Evolutionary conservation across 257 asterid genomes (phyloP).

Genomic region (Lycium barbarum): DNA sequence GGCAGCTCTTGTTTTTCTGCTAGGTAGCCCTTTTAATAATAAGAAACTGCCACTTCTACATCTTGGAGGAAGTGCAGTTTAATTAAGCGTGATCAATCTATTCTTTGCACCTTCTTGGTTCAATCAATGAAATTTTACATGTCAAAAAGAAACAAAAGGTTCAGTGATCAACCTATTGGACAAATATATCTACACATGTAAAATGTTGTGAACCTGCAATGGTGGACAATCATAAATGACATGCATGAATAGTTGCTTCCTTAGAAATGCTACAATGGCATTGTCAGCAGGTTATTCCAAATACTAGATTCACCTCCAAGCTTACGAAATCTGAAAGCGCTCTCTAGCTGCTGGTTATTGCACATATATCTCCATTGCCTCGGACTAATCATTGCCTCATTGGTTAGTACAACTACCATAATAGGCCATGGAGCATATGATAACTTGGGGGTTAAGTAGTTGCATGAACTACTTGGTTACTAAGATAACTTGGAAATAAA

Average conservation of each 20-base stretch:
- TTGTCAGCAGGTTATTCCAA: not conserved
- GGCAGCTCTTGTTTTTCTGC: not conserved
- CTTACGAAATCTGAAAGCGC: not conserved
- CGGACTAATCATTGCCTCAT: conserved; percentile 20
- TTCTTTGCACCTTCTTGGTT: not conserved
- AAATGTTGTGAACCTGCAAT: conserved; percentile 7
- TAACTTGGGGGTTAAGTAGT: conserved; percentile 15
- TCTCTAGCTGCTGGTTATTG: not conserved
- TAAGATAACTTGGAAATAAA: conserved; percentile 21
- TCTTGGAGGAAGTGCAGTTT: conserved; percentile 25
- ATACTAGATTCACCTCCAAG: conserved; percentile 18
- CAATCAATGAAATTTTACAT: not conserved
- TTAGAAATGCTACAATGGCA: conserved; percentile 16
- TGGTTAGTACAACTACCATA: not conserved
- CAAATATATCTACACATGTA: not conserved
- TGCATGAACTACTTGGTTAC: conserved; percentile 9
- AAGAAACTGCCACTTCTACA: conserved; percentile 22
- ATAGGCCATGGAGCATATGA: conserved; percentile 1
- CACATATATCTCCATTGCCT: not conserved
- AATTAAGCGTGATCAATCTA: conserved; percentile 7
- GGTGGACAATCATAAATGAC: not conserved
- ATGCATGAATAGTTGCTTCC: not conserved
- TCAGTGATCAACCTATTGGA: not conserved
- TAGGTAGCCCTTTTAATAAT: not conserved
- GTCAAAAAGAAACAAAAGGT: not conserved